Evolutionary conservation across 306 rosid species (phyloP), one percentile per base, ranked within the genome.

Genomic region (Lathyrus oleraceus): DNA sequence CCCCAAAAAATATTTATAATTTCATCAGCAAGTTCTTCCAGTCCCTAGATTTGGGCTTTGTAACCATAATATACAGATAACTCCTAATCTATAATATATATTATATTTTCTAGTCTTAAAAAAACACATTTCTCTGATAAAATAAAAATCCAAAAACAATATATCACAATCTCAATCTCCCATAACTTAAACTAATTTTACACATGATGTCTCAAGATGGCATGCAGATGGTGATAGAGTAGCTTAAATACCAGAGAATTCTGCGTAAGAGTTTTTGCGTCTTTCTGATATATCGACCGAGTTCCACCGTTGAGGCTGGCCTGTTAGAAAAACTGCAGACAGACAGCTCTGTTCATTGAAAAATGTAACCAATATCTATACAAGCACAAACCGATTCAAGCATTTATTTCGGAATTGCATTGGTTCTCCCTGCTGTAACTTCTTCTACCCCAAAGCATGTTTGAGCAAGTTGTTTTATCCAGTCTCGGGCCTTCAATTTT

Each of bases 361-460:
- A 81, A 72, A 62, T 73, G 69, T 56, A 64, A 54, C 27, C 12
- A 39, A 48, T 23, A 52, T 67, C 61, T 77, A 75, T 64, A 23
- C 35, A 23, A 5, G 61, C 71, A 75, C 69, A 45, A 27, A 54
- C 39, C 19, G 6, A 3, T 67, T 91, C 85, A 91, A 51, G 97
- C 87, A 69, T 91, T 95, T 78, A 91, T 95, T 72, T 95, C 96
- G 13, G 97, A 89, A 75, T 91, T 95, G 92, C 99, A 95, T 66
- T 83, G 99, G 81, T 95, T 76, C 87, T 95, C 97, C 71, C 97
- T 80, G 88, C 91, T 95, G 88, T 92, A 91, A 82, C 96, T 91
- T 86, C 97, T 91, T 79, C 92, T 89, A 60, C 93, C 83, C 97
- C 99, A 95, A 45, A 95, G 89, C 96, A 95, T 87, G 88, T 83